These are phyloP conservation scores for Spencermartinsiella ligniputridi DNA, from an alignment of 1,139 yeast genomes.

Conservation along the genomic window DNA sequence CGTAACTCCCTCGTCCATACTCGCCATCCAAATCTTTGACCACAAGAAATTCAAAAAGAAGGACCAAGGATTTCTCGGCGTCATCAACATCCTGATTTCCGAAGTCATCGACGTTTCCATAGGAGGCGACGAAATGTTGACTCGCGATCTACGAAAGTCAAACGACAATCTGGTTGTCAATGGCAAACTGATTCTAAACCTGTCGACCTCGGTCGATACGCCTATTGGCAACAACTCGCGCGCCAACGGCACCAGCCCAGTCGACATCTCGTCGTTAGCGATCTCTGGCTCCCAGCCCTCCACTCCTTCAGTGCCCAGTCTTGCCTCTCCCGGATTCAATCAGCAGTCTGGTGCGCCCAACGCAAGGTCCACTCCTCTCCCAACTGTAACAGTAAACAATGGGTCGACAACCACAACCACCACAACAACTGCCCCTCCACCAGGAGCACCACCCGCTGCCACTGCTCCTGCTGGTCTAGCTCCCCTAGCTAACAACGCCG, in stretches of 20 bases:
- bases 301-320: constrained; percentile 8
- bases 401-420: constrained; percentile 12
- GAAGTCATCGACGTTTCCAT: constrained; percentile 76
- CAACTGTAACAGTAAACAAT: constrained; percentile 7
- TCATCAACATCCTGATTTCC: constrained; percentile 83
- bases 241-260: constrained; percentile 5
- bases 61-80: constrained; percentile 98
- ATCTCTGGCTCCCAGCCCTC: constrained; percentile 10
- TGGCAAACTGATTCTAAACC: constrained; percentile 73
- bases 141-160: constrained; percentile 86
- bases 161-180: constrained; percentile 89
- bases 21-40: constrained; percentile 93
- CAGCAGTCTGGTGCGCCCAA: constrained; percentile 18
- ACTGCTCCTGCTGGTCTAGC: constrained; percentile 24
- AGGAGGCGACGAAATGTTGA: constrained; percentile 69
- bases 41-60: constrained; percentile 96
- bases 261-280: constrained; percentile 14
- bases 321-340: constrained; percentile 9
- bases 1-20: constrained; percentile 77
- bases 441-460: constrained; percentile 7
- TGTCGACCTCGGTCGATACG: constrained; percentile 54
- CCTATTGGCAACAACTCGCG: constrained; percentile 33
- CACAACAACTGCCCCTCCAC: constrained; percentile 13
- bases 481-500: constrained; percentile 21
- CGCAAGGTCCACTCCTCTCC: constrained; percentile 14